A percentile compares a stretch with the other conserved stretches of the same genome.
Evolutionary conservation across 306 rosid species (phyloP).

Genomic region (Lupinus albus): DNA sequence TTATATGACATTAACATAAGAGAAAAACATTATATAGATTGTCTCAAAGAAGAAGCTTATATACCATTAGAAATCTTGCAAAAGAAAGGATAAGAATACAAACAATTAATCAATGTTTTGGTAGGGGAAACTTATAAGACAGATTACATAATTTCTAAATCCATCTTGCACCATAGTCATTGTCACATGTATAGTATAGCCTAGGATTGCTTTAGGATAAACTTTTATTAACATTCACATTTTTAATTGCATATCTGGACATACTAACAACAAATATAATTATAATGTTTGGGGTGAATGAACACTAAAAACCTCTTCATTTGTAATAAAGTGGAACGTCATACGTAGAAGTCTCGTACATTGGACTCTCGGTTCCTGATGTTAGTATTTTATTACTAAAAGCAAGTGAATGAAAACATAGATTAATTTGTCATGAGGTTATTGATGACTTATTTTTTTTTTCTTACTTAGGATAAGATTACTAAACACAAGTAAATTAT

Average conservation of each 20-base stretch:
- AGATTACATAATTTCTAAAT: conserved; percentile 44
- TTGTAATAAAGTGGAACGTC: no score
- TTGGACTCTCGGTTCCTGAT: no score
- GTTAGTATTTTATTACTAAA: conserved; percentile 6
- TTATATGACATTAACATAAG: conserved; percentile 25
- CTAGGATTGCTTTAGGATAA: conserved; percentile 57
- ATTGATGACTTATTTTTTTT: conserved; percentile 22
- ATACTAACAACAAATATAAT: no score
- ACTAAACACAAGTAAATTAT: not conserved
- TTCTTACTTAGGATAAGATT: not conserved
- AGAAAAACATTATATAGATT: conserved; percentile 7
- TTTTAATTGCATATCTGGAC: conserved; percentile 15
- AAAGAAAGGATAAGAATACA: conserved; percentile 31
- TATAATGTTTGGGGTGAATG: no score
- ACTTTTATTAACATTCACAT: conserved; percentile 40
- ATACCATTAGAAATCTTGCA: conserved; percentile 34
- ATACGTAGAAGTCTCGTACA: no score
- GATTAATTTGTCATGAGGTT: conserved; percentile 19
- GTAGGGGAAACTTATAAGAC: conserved; percentile 59
- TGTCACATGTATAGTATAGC: conserved; percentile 37
- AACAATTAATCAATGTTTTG: conserved; percentile 31
- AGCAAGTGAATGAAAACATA: not conserved
- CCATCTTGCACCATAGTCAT: conserved; percentile 43
- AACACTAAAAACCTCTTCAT: no score
- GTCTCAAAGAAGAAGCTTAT: conserved; percentile 37